A percentile compares a stretch with the other conserved stretches of the same genome.
These are phyloP conservation scores for Solanum virginianum DNA, from an alignment of 257 asterid species.

Conservation along the genomic window DNA sequence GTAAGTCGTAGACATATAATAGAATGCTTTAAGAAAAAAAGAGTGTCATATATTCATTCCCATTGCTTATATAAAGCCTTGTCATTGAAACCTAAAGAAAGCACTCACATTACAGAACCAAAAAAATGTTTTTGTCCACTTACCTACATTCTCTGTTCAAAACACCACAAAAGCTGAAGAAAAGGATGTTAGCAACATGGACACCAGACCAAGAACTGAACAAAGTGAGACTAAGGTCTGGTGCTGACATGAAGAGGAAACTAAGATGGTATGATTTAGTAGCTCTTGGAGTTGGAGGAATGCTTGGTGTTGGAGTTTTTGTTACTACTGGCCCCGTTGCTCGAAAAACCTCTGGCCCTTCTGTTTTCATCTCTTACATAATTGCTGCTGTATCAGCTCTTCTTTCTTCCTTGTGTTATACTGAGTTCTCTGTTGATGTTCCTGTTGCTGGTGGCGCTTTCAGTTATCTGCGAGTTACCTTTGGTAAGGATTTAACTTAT, in stretches of 20 bases:
- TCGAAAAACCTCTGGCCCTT: conserved; percentile 16
- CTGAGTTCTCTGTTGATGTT: conserved; percentile 21
- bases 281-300: conserved; percentile 35
- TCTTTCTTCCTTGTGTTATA: conserved; percentile 30
- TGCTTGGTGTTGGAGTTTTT: conserved; percentile 39
- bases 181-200: conserved; percentile 19
- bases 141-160: conserved; percentile 22
- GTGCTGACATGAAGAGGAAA: conserved; percentile 34
- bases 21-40: not conserved
- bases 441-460: conserved; percentile 41
- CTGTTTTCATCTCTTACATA: conserved; percentile 26
- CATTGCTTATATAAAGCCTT: not conserved
- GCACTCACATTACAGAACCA: not conserved
- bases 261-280: conserved; percentile 25
- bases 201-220: conserved; percentile 31
- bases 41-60: not conserved
- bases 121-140: conserved; percentile 1
- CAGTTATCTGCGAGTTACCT: conserved; percentile 30
- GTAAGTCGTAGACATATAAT: not conserved
- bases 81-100: not conserved
- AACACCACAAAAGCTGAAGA: conserved; percentile 16
- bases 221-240: conserved; percentile 30
- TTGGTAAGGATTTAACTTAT: conserved; percentile 5
- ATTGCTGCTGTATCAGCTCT: conserved; percentile 25
- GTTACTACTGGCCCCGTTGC: conserved; percentile 30